phyloP scores from a whole-genome alignment of 2,329 filamentous ascomycete species.

The Colletotrichum gigasporum region DNA sequence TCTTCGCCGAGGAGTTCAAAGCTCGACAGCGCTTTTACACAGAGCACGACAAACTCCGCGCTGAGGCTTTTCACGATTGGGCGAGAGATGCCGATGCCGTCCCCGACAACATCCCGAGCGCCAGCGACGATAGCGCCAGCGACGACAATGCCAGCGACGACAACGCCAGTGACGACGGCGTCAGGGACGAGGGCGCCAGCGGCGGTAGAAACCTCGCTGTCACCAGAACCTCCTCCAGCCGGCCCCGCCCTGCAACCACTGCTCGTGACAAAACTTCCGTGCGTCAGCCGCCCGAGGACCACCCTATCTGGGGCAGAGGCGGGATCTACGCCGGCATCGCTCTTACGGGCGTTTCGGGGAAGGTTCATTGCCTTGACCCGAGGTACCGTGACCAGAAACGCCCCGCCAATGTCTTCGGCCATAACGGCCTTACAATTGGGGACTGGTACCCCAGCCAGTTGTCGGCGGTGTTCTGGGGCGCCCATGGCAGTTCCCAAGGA shows the following conservation, averaged over 20 bases:
- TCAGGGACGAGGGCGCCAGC: no score
- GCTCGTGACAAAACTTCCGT: no score
- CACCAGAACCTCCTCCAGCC: no score
- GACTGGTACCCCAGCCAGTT: conserved; percentile 65
- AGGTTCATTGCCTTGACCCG: conserved; percentile 32
- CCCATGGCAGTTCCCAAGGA: conserved; percentile 57
- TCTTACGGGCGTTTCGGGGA: not conserved
- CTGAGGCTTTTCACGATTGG: not conserved
- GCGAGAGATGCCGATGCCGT: not conserved
- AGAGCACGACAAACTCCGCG: not conserved
- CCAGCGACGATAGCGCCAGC: no score
- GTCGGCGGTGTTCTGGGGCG: conserved; percentile 60
- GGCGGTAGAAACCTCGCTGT: no score
- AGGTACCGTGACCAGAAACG: conserved; percentile 14
- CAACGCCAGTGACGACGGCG: no score
- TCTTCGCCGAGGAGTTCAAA: not conserved
- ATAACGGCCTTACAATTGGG: conserved; percentile 46
- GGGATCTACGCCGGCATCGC: conserved; percentile 43
- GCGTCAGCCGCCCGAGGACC: conserved; percentile 15
- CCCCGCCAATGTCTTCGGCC: conserved; percentile 31
- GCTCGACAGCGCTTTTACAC: not conserved
- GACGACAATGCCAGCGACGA: no score
- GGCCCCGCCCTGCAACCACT: no score
- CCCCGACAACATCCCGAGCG: not conserved
- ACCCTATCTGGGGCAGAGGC: conserved; percentile 40